Base-by-base conservation (phyloP, 1,139 yeast species). In the Waltiozyma sp. region DNA sequence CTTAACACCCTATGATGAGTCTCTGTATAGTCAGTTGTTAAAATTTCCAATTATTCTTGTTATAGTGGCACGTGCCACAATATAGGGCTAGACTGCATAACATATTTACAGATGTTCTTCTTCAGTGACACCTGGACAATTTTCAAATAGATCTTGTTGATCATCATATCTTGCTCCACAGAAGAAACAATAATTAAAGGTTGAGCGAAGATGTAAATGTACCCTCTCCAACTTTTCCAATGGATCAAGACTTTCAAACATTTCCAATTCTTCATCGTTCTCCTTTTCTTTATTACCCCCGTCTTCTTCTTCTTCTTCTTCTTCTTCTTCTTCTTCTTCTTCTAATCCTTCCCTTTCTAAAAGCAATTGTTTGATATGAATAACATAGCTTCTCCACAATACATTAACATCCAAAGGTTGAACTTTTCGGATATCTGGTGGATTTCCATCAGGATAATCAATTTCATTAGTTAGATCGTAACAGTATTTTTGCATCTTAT, bases 91-190 rank as follows among this genome's bases (percentile, higher is more conserved):
- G n/a, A n/a, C n/a, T n/a, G n/a, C n/a, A n/a, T n/a, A n/a, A n/a
- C n/a, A n/a, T n/a, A n/a, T n/a, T n/a, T n/a, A n/a, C n/a, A n/a
- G n/a, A n/a, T 72, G 78, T 40, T 65, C 75, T 14, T 58, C 65
- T 46, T 68, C 71, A 4, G 50, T 45, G 2, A 55, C 45, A 0
- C 79, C 79, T 2, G 78, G 78, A 51, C 79, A 75, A 42, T 60
- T 54, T 7, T 49, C 50, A n/a, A 45, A 57, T 39, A 75, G 49
- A 28, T 73, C 77, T 1, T 51, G 50, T 34, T 53, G 63, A 43
- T 55, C 59, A 0, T 55, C 54, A 49, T 65, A 74, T 37, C 50
- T 51, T 10, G 54, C 53, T 1, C 77, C 77, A 51, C 80, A 75
- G 59, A 63, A 74, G 49, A 63, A 69, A 50, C 80, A 75, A 51